These are phyloP conservation scores for Neofusicoccum cordaticola DNA, from an alignment of 2,329 filamentous ascomycete genomes.

Conservation along the genomic window DNA sequence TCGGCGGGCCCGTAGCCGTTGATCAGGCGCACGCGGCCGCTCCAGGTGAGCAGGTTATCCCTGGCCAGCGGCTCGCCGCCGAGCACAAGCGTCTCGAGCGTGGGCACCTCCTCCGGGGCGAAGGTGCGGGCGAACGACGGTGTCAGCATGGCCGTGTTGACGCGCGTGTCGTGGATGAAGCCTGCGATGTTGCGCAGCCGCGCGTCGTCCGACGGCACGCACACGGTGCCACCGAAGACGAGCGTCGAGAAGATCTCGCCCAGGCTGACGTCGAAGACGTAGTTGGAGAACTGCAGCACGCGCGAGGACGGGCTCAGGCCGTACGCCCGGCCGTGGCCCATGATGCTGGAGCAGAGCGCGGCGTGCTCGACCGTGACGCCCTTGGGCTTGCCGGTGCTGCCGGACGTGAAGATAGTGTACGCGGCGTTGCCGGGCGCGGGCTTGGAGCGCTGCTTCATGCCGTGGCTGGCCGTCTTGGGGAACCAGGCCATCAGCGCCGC, in stretches of 20 bases:
- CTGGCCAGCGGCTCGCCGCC: slow-evolving; percentile 31
- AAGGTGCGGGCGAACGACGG: slow-evolving; percentile 37
- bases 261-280: slow-evolving; percentile 38
- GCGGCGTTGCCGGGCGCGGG: slow-evolving; percentile 10
- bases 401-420: slow-evolving; percentile 28
- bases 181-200: slow-evolving; percentile 28
- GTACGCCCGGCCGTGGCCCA: slow-evolving; percentile 9
- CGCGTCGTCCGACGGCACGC: slow-evolving; percentile 44
- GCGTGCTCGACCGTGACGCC: slow-evolving; percentile 32
- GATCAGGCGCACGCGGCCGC: not conserved
- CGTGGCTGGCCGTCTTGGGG: not conserved
- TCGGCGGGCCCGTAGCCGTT: slow-evolving; percentile 6
- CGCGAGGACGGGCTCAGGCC: slow-evolving; percentile 28
- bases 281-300: slow-evolving; percentile 39
- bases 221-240: slow-evolving; percentile 33
- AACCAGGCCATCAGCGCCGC: slow-evolving; percentile 33
- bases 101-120: slow-evolving; percentile 35
- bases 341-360: slow-evolving; percentile 21
- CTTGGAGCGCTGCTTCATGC: not conserved
- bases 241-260: slow-evolving; percentile 37
- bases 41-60: not conserved
- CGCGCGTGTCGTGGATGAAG: slow-evolving; percentile 25
- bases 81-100: slow-evolving; percentile 38
- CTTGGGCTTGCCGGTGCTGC: slow-evolving; percentile 25
- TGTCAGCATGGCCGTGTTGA: slow-evolving; percentile 36